Base-by-base conservation (phyloP, 1,139 yeast species). In the Pneumocystis oryctolagi region DNA sequence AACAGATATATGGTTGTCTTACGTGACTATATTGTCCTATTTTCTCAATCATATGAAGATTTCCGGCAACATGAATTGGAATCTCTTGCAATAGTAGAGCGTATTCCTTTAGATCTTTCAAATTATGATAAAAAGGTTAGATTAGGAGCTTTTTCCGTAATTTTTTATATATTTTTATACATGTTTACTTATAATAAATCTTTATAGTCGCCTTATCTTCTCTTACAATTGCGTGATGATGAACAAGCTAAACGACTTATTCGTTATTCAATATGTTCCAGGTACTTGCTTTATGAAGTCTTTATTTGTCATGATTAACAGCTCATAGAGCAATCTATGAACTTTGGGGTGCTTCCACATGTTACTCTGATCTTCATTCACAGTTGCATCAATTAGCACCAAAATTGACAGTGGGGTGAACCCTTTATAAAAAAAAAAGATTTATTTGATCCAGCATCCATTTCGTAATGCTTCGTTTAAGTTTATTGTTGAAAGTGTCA, bases 31-130 rank as follows among this genome's bases (percentile, higher is more conserved):
- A 74, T 92, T 65, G 78, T 92, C 58, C 82, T 85, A 72, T 79
- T 92, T 72, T 96, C 96, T 5, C 97, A 90, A 73, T 82, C 85
- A 61, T 89, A 88, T 71, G 83, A 87, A 63, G 80, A 81, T 67
- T 92, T 92, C 74, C 79, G 98, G 62, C 73, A 75, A 60, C 88
- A 96, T 0, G 98, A 92, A 73, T 75, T 92, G 58, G 89, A 86
- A 70, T 86, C 97, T 0, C 74, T 92, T 61, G 97, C 97, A 0
- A 83, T 80, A 58, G 73, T 85, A 63, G 75, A 82, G 67, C 75
- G 75, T 18, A 76, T 92, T 5, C 56, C 73, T 0, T 78, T 87
- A 5, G 92, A 89, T 71, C 75, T 89, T 62, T 74, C 82, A 18
- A 71, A 72, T 18, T 90, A 89, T 70, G 76, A 78, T 64, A 84